phyloP scores from a whole-genome alignment of 805 yeast species.

The Wickerhamomyces alni region DNA sequence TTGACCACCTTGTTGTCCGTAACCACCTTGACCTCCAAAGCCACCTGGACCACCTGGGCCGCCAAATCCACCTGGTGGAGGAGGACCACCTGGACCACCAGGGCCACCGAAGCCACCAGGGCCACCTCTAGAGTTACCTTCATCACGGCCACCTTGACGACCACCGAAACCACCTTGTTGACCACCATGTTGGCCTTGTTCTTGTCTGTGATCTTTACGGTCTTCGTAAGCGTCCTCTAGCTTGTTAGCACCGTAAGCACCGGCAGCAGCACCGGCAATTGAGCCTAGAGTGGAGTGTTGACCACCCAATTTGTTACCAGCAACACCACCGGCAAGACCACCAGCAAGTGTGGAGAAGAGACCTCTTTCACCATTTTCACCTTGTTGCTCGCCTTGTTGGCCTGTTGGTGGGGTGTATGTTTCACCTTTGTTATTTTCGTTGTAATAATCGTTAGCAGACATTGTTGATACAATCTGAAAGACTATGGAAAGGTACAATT shows the following conservation, averaged over 20 bases:
- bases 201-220: slow-evolving; percentile 13
- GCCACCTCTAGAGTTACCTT: too few species aligned
- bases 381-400: slow-evolving; percentile 13
- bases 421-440: slow-evolving; percentile 35
- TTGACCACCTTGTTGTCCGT: too few species aligned
- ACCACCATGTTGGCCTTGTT: slow-evolving; percentile 16
- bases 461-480: slow-evolving; percentile 19
- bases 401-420: slow-evolving; percentile 21
- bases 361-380: slow-evolving; percentile 31
- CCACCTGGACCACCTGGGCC: slow-evolving; percentile 12
- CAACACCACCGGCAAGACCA: slow-evolving; percentile 49
- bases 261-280: slow-evolving; percentile 15
- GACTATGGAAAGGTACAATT: background rate
- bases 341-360: slow-evolving; percentile 40
- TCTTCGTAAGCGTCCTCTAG: slow-evolving; percentile 34
- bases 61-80: too few species aligned
- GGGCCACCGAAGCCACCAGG: slow-evolving; percentile 22
- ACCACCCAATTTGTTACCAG: slow-evolving; percentile 40
- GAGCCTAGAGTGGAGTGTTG: slow-evolving; percentile 24
- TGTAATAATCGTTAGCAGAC: slow-evolving; percentile 56
- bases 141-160: slow-evolving; percentile 17
- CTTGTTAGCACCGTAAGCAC: slow-evolving; percentile 50
- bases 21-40: too few species aligned
- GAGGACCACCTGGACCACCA: too few species aligned
- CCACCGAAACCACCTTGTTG: slow-evolving; percentile 16